These are phyloP conservation scores for Xerocomus brunneocitrinus DNA, from an alignment of 768 basidiomycete genomes.

Conservation along the genomic window DNA sequence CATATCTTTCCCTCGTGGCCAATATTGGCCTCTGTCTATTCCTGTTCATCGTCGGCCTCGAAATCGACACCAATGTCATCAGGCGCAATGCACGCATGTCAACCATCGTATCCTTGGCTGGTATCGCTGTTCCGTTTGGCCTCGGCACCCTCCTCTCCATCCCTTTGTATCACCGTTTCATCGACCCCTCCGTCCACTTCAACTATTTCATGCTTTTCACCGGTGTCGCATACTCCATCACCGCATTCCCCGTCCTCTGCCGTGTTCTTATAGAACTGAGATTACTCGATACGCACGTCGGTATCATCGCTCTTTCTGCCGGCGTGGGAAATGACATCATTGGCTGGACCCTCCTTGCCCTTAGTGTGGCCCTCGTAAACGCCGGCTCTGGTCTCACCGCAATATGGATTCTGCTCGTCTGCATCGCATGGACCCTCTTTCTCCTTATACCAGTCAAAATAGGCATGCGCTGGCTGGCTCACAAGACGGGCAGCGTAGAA, in stretches of 20 bases:
- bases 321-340: slow-evolving; percentile 88
- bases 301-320: slow-evolving; percentile 87
- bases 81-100: slow-evolving; percentile 71
- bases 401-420: slow-evolving; percentile 76
- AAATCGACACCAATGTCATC: slow-evolving; percentile 80
- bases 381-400: slow-evolving; percentile 80
- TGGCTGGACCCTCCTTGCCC: slow-evolving; percentile 84
- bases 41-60: slow-evolving; percentile 90
- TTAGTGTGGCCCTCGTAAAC: slow-evolving; percentile 90
- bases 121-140: slow-evolving; percentile 85
- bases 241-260: slow-evolving; percentile 82
- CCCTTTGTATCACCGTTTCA: slow-evolving; percentile 50
- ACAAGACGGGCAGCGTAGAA: slow-evolving; percentile 72
- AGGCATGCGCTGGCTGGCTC: slow-evolving; percentile 66
- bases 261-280: slow-evolving; percentile 89
- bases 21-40: slow-evolving; percentile 87
- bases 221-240: slow-evolving; percentile 87
- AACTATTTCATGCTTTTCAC: slow-evolving; percentile 93
- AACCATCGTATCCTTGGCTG: slow-evolving; percentile 67
- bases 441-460: slow-evolving; percentile 63
- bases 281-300: slow-evolving; percentile 86
- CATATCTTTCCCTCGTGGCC: slow-evolving; percentile 82
- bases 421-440: slow-evolving; percentile 77
- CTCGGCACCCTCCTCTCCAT: slow-evolving; percentile 72
- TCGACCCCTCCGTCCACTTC: slow-evolving; percentile 62